Evolutionary conservation across 169 alveolate genomes (phyloP), one percentile per base, ranked within the genome.

Genomic region (Hammondia hammondi): DNA sequence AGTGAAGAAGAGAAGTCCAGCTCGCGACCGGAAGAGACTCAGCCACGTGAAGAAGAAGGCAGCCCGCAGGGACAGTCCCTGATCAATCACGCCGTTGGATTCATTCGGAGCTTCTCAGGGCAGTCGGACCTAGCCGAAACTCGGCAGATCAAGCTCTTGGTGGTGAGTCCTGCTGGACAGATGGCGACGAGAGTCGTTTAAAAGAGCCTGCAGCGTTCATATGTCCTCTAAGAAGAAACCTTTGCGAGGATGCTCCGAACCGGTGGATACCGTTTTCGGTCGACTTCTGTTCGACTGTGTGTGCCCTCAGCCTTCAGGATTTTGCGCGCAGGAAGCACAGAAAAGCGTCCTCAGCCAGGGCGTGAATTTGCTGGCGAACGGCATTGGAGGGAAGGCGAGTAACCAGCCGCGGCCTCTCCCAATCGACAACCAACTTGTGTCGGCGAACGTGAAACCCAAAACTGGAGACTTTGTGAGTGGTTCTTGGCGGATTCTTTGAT

Each of bases 341-440:
- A 82, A 90, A 92, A 45, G 90, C 57, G 70, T 82, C 29, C 10
- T 82, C 32, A 82, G 90, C 24, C 90, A 82, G 37, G 70, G 90
- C 19, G 70, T 82, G 39, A 82, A 82, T 52, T 29, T 82, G 37
- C 29, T 82, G 90, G 39, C 90, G 90, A 82, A 82, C 70, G 90
- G 90, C 3, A 56, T 88, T 32, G 82, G 93, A 14, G 93, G 77
- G 56, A 88, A 45, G 85, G 43, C 52, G 45, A 37, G 84, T 19
- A 82, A 57, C 24, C 93, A 88, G 93, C 93, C 77, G 85, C 56
- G 85, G 57, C 82, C 77, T 4, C 71, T 88, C 43, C 85, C 85
- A 19, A 14, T 56, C 24, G 93, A 88, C 67, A 82, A 12, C 56
- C 71, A 88, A 85, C 93, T 61, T n/a, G 46, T 88, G 39, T 32